phyloP scores from a whole-genome alignment of 2,329 filamentous ascomycete genomes.

The Ophiostoma triangulosporum region DNA sequence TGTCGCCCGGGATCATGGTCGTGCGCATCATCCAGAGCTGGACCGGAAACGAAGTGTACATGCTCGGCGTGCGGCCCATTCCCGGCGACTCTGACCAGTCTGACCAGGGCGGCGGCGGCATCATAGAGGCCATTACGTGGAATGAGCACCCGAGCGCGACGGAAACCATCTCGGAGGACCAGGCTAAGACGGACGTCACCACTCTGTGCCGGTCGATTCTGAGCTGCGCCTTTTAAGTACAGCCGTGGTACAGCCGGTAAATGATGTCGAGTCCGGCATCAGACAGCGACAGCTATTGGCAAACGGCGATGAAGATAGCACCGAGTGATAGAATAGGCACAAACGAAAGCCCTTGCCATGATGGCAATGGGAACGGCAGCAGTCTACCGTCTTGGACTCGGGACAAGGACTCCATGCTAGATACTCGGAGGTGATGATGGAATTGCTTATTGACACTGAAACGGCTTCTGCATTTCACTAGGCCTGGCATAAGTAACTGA shows the following conservation, averaged over 20 bases:
- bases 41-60: neutral
- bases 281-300: neutral
- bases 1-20: neutral
- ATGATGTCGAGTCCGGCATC: neutral
- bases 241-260: neutral
- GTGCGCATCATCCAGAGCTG: neutral
- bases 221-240: neutral
- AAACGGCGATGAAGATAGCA: too few species aligned
- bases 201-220: neutral
- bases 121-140: constrained; percentile 4
- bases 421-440: too few species aligned
- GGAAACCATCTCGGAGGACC: neutral
- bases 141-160: neutral
- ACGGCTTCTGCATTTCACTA: too few species aligned
- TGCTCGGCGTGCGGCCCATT: neutral
- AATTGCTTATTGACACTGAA: too few species aligned
- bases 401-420: too few species aligned
- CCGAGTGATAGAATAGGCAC: too few species aligned
- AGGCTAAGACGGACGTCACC: constrained; percentile 2
- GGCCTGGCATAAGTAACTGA: neutral
- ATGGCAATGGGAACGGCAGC: too few species aligned
- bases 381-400: too few species aligned
- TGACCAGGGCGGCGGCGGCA: neutral
- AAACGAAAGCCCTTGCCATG: too few species aligned
- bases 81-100: neutral